A percentile compares a stretch with the other conserved stretches of the same genome.
phyloP scores from a whole-genome alignment of 2,329 filamentous ascomycete genomes.

The Arachnomyces sp. region DNA sequence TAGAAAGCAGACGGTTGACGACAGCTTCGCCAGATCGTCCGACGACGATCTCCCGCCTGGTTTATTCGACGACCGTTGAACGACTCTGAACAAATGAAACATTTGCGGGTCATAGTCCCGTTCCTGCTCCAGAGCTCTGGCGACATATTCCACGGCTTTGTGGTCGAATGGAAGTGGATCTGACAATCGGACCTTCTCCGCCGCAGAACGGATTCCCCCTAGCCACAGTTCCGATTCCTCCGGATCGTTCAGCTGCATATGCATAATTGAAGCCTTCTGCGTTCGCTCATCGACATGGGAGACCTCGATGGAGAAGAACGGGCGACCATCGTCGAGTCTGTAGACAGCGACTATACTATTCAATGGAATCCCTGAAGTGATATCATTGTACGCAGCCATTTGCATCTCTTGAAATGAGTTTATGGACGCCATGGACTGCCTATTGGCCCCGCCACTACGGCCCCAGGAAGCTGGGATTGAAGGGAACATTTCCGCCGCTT shows the following conservation, averaged over 20 bases:
- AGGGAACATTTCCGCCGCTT: slow-evolving; percentile 58
- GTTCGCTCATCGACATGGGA: slow-evolving; percentile 61
- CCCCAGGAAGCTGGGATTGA: slow-evolving; percentile 37
- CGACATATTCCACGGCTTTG: slow-evolving; percentile 56
- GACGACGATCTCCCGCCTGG: slow-evolving; percentile 50
- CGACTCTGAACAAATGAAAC: slow-evolving; percentile 62
- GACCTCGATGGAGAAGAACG: slow-evolving; percentile 60
- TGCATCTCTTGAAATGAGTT: slow-evolving; percentile 57
- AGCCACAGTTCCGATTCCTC: slow-evolving; percentile 62
- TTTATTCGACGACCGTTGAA: slow-evolving; percentile 55
- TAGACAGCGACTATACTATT: slow-evolving; percentile 62
- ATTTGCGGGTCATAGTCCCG: slow-evolving; percentile 61
- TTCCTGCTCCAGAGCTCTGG: slow-evolving; percentile 56
- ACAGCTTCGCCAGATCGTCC: slow-evolving; percentile 59
- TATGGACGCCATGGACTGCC: slow-evolving; percentile 53
- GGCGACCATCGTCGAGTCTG: slow-evolving; percentile 58
- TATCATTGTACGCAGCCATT: slow-evolving; percentile 49
- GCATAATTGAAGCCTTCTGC: slow-evolving; percentile 53
- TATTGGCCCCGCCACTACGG: slow-evolving; percentile 38
- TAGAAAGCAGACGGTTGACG: slow-evolving; percentile 59
- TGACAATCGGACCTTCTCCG: slow-evolving; percentile 47
- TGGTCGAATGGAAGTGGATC: slow-evolving; percentile 49
- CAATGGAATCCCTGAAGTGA: slow-evolving; percentile 49
- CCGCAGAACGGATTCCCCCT: slow-evolving; percentile 52
- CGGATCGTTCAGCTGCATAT: slow-evolving; percentile 56